phyloP scores from a whole-genome alignment of 495 filamentous ascomycete genomes.

The Glonium stellatum region DNA sequence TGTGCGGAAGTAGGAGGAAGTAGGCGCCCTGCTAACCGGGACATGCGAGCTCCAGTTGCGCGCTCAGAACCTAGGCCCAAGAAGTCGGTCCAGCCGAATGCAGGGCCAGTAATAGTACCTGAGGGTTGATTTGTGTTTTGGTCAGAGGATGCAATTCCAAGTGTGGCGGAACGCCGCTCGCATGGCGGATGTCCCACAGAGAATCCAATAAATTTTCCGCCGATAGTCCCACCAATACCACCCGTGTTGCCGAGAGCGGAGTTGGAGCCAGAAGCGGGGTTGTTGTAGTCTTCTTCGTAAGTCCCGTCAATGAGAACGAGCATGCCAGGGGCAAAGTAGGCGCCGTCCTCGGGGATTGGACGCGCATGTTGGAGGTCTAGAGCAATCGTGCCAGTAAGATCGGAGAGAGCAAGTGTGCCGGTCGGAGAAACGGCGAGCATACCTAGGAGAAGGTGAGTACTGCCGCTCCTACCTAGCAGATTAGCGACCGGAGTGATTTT shows the following conservation, averaged over 20 bases:
- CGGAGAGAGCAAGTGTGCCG: slow-evolving; percentile 72
- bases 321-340: slow-evolving; percentile 91
- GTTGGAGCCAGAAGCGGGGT: slow-evolving; percentile 46
- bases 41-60: slow-evolving; percentile 74
- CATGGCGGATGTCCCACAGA: slow-evolving; percentile 85
- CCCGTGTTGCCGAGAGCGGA: slow-evolving; percentile 57
- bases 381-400: slow-evolving; percentile 78
- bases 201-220: slow-evolving; percentile 80
- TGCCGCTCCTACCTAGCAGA: slow-evolving; percentile 80
- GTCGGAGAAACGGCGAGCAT: slow-evolving; percentile 75
- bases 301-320: slow-evolving; percentile 88
- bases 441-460: slow-evolving; percentile 79
- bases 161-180: slow-evolving; percentile 70
- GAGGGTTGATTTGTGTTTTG: slow-evolving; percentile 33
- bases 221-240: slow-evolving; percentile 81
- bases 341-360: slow-evolving; percentile 74
- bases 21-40: slow-evolving; percentile 49
- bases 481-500: slow-evolving; percentile 92
- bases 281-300: slow-evolving; percentile 84
- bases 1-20: slow-evolving; percentile 34
- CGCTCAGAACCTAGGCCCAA: slow-evolving; percentile 85
- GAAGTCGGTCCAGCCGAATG: slow-evolving; percentile 96
- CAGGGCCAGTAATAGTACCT: slow-evolving; percentile 56
- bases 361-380: slow-evolving; percentile 76
- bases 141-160: slow-evolving; percentile 55